These are phyloP conservation scores for Chalciporus sp. DNA, from an alignment of 1,284 basidiomycete genomes.

Conservation along the genomic window DNA sequence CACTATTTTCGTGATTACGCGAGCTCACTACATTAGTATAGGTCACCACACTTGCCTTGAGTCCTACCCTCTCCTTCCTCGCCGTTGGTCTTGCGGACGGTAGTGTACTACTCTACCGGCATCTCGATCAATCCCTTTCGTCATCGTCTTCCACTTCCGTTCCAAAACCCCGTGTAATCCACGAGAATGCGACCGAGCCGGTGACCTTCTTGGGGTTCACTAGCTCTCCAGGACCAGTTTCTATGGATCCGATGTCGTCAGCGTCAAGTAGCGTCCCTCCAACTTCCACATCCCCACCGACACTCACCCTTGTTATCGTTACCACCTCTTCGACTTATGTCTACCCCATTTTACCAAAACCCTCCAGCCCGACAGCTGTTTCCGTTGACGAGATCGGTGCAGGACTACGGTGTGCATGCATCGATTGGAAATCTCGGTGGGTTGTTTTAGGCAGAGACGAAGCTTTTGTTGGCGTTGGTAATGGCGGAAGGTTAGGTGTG, in stretches of 20 bases:
- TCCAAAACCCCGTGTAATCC: slow-evolving; percentile 79
- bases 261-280: not conserved
- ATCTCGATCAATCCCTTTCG: slow-evolving; percentile 86
- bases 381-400: slow-evolving; percentile 88
- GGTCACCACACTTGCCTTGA: slow-evolving; percentile 84
- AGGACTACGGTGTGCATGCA: slow-evolving; percentile 81
- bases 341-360: slow-evolving; percentile 78
- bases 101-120: slow-evolving; percentile 89
- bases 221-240: slow-evolving; percentile 47
- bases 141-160: slow-evolving; percentile 67
- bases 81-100: slow-evolving; percentile 93
- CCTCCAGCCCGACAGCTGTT: slow-evolving; percentile 65
- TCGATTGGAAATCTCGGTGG: slow-evolving; percentile 71
- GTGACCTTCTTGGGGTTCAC: slow-evolving; percentile 92
- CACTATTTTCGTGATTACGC: not conserved
- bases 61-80: slow-evolving; percentile 81
- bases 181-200: slow-evolving; percentile 82
- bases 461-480: slow-evolving; percentile 86
- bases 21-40: slow-evolving; percentile 33
- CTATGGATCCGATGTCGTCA: slow-evolving; percentile 27
- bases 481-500: slow-evolving; percentile 83
- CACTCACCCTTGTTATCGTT: slow-evolving; percentile 80
- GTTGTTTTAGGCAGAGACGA: slow-evolving; percentile 91
- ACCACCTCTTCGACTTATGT: slow-evolving; percentile 83
- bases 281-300: slow-evolving; percentile 29